Base-by-base conservation (phyloP, 2,329 filamentous ascomycete species). In the Fusarium equiseti region DNA sequence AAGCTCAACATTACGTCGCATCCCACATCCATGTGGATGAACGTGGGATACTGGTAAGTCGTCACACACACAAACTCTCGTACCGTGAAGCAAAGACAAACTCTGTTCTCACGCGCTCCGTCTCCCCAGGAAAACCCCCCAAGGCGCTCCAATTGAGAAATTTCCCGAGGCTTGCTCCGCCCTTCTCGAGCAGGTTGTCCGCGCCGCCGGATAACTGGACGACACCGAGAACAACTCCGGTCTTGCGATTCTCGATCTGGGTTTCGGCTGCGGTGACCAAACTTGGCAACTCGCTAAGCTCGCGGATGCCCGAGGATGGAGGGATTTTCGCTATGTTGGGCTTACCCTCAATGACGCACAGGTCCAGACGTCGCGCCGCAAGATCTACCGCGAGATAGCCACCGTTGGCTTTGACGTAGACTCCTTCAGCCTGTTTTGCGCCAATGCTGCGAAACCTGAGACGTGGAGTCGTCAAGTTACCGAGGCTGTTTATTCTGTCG, bases 201-300 rank as follows among this genome's bases (percentile, higher is more conserved):
- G 75, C 22, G 74, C 79, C 8, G 82, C 86, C 1, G 81, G 81
- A 2, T 76, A 88, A 7, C 59, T 82, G 49, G 56, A 67, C 8
- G 16, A 27, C 6, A 11, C 20, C 60, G 9, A 18, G 18, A 38
- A 38, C 59, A 11, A 55, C 66, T 35, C 65, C 8, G 29, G 61
- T 9, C 67, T 83, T 8, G 75, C 80, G 5, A 78, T 87, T 12
- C 77, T 89, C 2, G 87, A 89, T 63, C 78, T 89, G 2, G 87
- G 88, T 4, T 86, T 88, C 65, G 87, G 88, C 12, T 90, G 88
- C 66, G 88, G 88, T 32, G 87, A 89, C 68, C 88, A 89, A 74
- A 86, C 83, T 0, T 74, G 85, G 22, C 82, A 85, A 59, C 71
- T 88, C 26, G 80, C 78, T 3, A 75, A 74, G 13, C 72, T 78